These are phyloP conservation scores for Syncephalastrum racemosum DNA, from an alignment of 371 early-diverging fungal genomes.

Conservation along the genomic window DNA sequence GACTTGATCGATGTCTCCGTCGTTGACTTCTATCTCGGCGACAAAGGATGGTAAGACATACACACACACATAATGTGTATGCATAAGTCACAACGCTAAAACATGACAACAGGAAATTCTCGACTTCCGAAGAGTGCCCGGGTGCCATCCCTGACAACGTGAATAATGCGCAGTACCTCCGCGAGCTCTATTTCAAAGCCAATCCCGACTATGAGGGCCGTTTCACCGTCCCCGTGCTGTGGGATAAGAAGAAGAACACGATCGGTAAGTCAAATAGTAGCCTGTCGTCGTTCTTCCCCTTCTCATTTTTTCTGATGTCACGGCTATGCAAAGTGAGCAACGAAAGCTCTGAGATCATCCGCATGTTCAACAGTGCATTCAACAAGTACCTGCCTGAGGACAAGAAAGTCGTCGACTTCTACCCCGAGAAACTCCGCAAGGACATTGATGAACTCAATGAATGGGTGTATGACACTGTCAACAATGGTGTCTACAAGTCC, in stretches of 20 bases:
- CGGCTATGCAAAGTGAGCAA: conserved; percentile 75
- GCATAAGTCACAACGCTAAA: background rate
- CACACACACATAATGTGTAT: background rate
- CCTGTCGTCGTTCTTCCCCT: too few relatives aligned
- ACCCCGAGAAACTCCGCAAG: conserved; percentile 70
- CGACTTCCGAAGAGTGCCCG: conserved; percentile 65
- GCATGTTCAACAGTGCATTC: conserved; percentile 90
- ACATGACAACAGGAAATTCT: conserved; percentile 56
- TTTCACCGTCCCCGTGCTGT: conserved; percentile 88
- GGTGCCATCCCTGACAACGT: conserved; percentile 81
- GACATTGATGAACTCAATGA: conserved; percentile 87
- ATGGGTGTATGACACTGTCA: conserved; percentile 88
- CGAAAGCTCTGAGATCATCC: conserved; percentile 94
- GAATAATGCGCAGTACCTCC: conserved; percentile 68
- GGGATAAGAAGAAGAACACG: conserved; percentile 91
- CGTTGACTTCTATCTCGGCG: conserved; percentile 80
- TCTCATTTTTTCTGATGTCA: background rate
- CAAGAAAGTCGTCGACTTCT: conserved; percentile 66
- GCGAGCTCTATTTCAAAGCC: conserved; percentile 90
- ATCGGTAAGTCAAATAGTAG: conserved; percentile 66
- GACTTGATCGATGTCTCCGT: conserved; percentile 77
- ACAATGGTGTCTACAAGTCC: conserved; percentile 85
- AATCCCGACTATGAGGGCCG: conserved; percentile 76
- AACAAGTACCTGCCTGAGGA: conserved; percentile 68
- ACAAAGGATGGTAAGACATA: conserved; percentile 69